These are phyloP conservation scores for Prillingera fragicola DNA, from an alignment of 1,284 basidiomycete species.

Conservation along the genomic window DNA sequence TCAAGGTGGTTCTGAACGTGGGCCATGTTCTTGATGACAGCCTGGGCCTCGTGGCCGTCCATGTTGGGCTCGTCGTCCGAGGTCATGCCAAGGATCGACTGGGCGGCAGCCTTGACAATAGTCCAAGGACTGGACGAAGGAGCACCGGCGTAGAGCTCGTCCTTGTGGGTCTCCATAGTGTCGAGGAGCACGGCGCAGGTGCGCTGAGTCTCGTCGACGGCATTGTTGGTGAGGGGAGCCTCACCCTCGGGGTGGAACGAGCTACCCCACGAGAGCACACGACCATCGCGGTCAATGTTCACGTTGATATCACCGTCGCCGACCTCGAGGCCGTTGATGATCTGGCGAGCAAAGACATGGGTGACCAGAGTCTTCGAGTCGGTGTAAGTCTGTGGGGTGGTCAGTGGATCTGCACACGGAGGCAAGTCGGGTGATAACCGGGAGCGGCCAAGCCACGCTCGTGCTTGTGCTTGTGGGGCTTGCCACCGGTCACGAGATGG, in stretches of 20 bases:
- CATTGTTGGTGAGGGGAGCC: background rate
- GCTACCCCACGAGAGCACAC: slow-evolving; percentile 71
- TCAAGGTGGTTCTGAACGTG: slow-evolving; percentile 31
- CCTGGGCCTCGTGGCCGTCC: slow-evolving; percentile 2
- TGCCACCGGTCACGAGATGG: too few species aligned
- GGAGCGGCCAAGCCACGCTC: too few species aligned
- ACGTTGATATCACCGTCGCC: slow-evolving; percentile 83
- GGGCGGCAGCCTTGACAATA: slow-evolving; percentile 39
- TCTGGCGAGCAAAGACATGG: slow-evolving; percentile 75
- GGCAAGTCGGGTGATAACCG: too few species aligned
- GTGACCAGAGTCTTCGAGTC: slow-evolving; percentile 75
- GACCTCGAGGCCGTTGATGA: slow-evolving; percentile 76
- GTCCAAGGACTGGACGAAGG: slow-evolving; percentile 59
- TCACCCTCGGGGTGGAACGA: slow-evolving; percentile 25
- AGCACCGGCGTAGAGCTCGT: slow-evolving; percentile 46
- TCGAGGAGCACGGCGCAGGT: slow-evolving; percentile 22
- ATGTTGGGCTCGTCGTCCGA: slow-evolving; percentile 17
- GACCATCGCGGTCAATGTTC: slow-evolving; percentile 68
- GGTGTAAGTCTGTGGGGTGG: slow-evolving; percentile 77
- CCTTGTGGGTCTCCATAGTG: slow-evolving; percentile 22
- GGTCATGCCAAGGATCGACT: slow-evolving; percentile 26
- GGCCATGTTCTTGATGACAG: slow-evolving; percentile 24
- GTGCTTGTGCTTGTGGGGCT: too few species aligned
- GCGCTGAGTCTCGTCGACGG: slow-evolving; percentile 16
- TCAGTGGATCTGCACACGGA: slow-evolving; percentile 54